Percentiles rank a stretch among this genome's conserved stretches.
Evolutionary conservation across 1,284 basidiomycete species (phyloP).

Genomic region (Heterobasidion annosum): DNA sequence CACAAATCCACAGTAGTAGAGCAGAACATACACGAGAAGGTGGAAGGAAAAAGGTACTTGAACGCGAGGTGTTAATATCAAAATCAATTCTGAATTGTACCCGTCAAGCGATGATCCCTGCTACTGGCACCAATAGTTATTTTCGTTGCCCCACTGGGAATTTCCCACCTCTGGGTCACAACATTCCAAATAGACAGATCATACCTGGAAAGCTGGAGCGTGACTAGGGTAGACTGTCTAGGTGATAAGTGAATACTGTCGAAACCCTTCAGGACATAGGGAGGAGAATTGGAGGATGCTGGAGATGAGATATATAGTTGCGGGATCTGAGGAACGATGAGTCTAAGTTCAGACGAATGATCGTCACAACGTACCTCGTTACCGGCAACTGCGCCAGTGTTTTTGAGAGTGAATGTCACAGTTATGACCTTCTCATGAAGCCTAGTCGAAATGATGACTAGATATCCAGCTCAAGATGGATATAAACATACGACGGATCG

Average conservation of each 20-base stretch:
- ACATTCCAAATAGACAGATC: conserved; percentile 37
- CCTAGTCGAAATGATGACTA: conserved; percentile 16
- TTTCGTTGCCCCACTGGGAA: conserved; percentile 32
- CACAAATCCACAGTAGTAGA: no score
- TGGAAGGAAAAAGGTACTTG: no score
- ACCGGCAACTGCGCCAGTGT: conserved; percentile 36
- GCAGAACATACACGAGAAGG: no score
- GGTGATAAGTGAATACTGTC: conserved; percentile 33
- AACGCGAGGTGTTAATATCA: no score
- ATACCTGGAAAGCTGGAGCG: conserved; percentile 31
- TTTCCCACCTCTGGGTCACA: conserved; percentile 32
- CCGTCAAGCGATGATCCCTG: conserved; percentile 34
- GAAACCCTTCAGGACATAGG: conserved; percentile 40
- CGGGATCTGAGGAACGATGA: conserved; percentile 26
- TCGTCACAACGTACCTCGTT: conserved; percentile 27
- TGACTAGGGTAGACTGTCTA: conserved; percentile 30
- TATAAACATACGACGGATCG: conserved; percentile 29
- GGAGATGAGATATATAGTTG: conserved; percentile 43
- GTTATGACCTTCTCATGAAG: conserved; percentile 35
- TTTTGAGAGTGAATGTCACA: conserved; percentile 35
- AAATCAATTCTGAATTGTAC: conserved; percentile 9
- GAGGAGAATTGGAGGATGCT: conserved; percentile 30
- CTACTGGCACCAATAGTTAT: conserved; percentile 46
- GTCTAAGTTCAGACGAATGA: neutral
- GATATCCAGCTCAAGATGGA: neutral